Evolutionary conservation across 140 eudicot species (phyloP), one percentile per base, ranked within the genome.

Genomic region (Senecio squalidus): DNA sequence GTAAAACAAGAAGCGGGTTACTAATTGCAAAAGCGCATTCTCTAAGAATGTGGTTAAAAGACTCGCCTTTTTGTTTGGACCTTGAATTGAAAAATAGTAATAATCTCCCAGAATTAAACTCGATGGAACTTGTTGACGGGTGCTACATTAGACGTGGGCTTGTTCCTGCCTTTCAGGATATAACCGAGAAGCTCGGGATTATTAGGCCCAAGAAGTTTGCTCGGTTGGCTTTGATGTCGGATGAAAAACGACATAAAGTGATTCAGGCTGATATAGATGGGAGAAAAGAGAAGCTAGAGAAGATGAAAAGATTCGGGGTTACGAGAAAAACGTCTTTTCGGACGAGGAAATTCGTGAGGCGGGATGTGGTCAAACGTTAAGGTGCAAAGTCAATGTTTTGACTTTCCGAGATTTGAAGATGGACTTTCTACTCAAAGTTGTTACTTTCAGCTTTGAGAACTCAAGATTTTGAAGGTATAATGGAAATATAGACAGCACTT

Each of bases 21-120:
- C 93, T 92, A 1, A 67, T 92, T 10, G 96, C 99, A 33, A 88
- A 88, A 75, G 96, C 95, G 4, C 99, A 88, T 79, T 87, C 99
- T 10, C 64, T 92, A 58, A 78, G 95, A 53, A 71, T 84, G 95
- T 92, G 99, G 99, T 67, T 92, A 66, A 92, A 92, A 63, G 99
- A 92, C 67, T 92, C 99, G 50, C 96, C 96, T 28, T 88, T 87
- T 62, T 92, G 96, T 81, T 70, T 79, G 64, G 99, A 92, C 71
- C 99, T 92, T 28, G 99, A 92, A 69, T 73, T 92, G 76, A 92
- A 79, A 76, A 78, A 92, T 40, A 68, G 72, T 46, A 70, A 79
- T 17, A 46, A 72, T 9, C 76, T 84, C 28, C 96, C 90, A 0
- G 80, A 82, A 69, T 53, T 41, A 44, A 92, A 92, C 75, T 92